Base-by-base conservation (phyloP, 768 basidiomycete genomes). In the Calocybe gangraenosa region DNA sequence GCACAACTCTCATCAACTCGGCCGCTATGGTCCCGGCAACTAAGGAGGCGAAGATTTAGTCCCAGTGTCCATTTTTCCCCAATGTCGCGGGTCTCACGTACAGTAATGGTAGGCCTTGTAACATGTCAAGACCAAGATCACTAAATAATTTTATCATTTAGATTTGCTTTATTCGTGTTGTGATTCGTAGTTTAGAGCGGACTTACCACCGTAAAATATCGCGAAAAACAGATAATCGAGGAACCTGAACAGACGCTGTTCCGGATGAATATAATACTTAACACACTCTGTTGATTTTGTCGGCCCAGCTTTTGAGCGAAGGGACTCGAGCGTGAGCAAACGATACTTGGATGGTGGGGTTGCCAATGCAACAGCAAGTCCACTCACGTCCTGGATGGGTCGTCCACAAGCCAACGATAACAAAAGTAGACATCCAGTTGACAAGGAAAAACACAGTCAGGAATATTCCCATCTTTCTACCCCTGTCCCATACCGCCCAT, bases 401-500 rank as follows among this genome's bases (percentile, higher is more conserved):
- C 3, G 36, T 10, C 48, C 45, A 51, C 10, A 49, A n/a, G 9
- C 35, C 34, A 18, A 48, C 44, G 19, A 59, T 36, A 2, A 40
- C 47, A 8, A 48, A 22, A 20, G 34, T 48, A 6, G 42, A 31
- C 1, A 42, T 30, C 55, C 49, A 51, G 22, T 38, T 40, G 3
- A 38, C 38, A 20, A 48, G 28, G 37, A 44, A 53, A 20, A 53
- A 42, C 14, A 47, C 20, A 0, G 44, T 28, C 5, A 57, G 42
- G 7, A 49, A 31, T 15, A 54, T 21, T 2, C 44, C 48, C 20
- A 59, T 36, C 18, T 39, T 44, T 6, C 41, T 35, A 18, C 40
- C 28, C n/a, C 54, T 37, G 28, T 54, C 44, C 52, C 58, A 59
- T 5, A 59, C 42, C 1, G 58, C 55, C 58, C 58, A 59, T 13